Evolutionary conservation across 169 alveolate species (phyloP), one percentile per base, ranked within the genome.

Genomic region (Condylostoma magnum): DNA sequence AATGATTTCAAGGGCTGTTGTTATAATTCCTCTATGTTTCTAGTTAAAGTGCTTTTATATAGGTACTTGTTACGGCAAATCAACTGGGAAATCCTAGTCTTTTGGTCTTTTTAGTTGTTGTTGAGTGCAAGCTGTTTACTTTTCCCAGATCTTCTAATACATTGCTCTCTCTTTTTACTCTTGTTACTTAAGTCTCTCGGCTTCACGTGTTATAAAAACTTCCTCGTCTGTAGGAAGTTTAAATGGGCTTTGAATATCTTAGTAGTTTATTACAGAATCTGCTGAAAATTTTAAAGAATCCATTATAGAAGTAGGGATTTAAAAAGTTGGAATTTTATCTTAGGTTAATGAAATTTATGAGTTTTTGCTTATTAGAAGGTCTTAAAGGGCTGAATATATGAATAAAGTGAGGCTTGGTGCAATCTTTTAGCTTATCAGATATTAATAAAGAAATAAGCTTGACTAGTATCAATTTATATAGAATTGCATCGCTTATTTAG

Each of bases 121-220:
- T 50, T 84, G 33, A 10, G 81, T 65, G 12, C 78, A 78, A 6
- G 90, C 82, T 1, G 86, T 82, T 53, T 77, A 69, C 54, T 82
- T 82, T 43, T 82, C 85, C 85, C 89, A 82, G 28, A 82, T 77
- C 38, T 70, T 82, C 8, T 71, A 47, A 51, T 60, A 57, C 33
- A 70, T 69, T 2, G 81, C 76, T 43, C 66, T 75, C 41, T 69
- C 88, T 63, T 81, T 81, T 10, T 56, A 78, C 53, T 81, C 85
- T 31, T 55, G 80, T 34, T 77, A 28, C 52, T 75, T 68, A 36
- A 66, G 63, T 25, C 72, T 76, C 53, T 76, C 85, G 1, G 84
- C 71, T 36, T 80, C 87, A 41, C 87, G 52, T 6, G 87, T 74
- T 6, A 80, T 56, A 52, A 80, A 80, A 3, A 80, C 84, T 27